Evolutionary conservation across 495 filamentous ascomycete genomes (phyloP).

Genomic region (Talaromyces liani): DNA sequence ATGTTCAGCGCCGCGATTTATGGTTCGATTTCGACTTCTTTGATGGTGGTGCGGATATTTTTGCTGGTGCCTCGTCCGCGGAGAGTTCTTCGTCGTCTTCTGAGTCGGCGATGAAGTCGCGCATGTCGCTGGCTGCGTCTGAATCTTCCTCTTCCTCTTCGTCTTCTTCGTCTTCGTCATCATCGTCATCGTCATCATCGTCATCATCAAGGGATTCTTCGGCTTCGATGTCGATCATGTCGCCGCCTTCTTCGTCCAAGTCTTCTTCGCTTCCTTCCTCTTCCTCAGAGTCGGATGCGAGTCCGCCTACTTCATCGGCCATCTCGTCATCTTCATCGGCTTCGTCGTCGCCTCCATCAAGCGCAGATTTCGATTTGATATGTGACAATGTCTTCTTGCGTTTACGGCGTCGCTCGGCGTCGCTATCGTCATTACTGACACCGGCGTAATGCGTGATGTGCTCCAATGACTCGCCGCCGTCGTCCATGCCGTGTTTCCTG

Average conservation of each 20-base stretch:
- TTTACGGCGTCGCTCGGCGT: slow-evolving; percentile 24
- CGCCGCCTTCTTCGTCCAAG: slow-evolving; percentile 31
- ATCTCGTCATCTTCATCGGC: slow-evolving; percentile 40
- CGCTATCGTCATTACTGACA: slow-evolving; percentile 31
- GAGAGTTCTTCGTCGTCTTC: slow-evolving; percentile 27
- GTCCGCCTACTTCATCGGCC: slow-evolving; percentile 31
- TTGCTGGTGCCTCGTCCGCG: slow-evolving; percentile 13
- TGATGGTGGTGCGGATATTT: neutral
- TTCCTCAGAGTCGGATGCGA: slow-evolving; percentile 31
- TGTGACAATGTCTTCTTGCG: slow-evolving; percentile 18
- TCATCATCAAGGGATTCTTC: slow-evolving; percentile 39
- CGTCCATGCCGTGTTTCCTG: slow-evolving; percentile 48
- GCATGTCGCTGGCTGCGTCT: slow-evolving; percentile 37
- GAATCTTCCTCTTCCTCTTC: slow-evolving; percentile 20
- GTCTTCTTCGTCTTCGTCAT: slow-evolving; percentile 29
- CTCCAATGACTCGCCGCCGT: slow-evolving; percentile 66
- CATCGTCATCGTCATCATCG: slow-evolving; percentile 35
- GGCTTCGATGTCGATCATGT: slow-evolving; percentile 37
- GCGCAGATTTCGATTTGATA: slow-evolving; percentile 26
- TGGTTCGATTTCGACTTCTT: neutral
- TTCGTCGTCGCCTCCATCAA: slow-evolving; percentile 19
- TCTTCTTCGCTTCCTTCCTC: slow-evolving; percentile 32
- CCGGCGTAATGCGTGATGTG: slow-evolving; percentile 22
- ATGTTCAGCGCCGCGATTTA: slow-evolving; percentile 1
- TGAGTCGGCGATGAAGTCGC: slow-evolving; percentile 39